Conservation (phyloP, 202 grass and related monocot species). For the Zizania palustris region DNA sequence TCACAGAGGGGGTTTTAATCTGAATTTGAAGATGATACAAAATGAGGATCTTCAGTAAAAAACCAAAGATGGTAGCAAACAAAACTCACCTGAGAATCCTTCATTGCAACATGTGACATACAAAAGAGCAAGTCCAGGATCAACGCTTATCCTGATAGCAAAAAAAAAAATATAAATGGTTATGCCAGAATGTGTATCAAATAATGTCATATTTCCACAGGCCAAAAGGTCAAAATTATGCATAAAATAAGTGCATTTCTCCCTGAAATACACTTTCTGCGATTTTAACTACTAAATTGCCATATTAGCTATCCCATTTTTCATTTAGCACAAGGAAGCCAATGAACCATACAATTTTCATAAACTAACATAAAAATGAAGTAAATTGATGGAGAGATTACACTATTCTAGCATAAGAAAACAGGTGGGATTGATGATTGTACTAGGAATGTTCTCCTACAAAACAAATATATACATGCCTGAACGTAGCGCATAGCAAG, state of each 20-base stretch:
- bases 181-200: slow-evolving; percentile 15
- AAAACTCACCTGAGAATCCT: slow-evolving; percentile 54
- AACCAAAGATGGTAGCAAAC: slow-evolving; percentile 13
- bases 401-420: slow-evolving; percentile 18
- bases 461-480: background rate
- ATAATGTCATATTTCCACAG: background rate
- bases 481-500: background rate
- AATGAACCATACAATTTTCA: slow-evolving; percentile 17
- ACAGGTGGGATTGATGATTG: background rate
- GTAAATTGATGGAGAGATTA: background rate
- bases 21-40: background rate
- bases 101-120: slow-evolving; percentile 55
- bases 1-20: background rate
- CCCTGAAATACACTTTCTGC: background rate
- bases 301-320: slow-evolving; percentile 26
- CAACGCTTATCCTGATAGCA: slow-evolving; percentile 41
- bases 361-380: slow-evolving; percentile 22
- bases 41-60: background rate
- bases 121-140: slow-evolving; percentile 17
- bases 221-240: background rate
- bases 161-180: slow-evolving; percentile 31
- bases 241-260: background rate
- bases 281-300: slow-evolving; percentile 8
- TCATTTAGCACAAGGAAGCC: background rate
- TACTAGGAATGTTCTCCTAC: background rate